Evolutionary conservation across 2,329 filamentous ascomycete species (phyloP), one percentile per base, ranked within the genome.

Genomic region (Fusarium chlamydosporum): DNA sequence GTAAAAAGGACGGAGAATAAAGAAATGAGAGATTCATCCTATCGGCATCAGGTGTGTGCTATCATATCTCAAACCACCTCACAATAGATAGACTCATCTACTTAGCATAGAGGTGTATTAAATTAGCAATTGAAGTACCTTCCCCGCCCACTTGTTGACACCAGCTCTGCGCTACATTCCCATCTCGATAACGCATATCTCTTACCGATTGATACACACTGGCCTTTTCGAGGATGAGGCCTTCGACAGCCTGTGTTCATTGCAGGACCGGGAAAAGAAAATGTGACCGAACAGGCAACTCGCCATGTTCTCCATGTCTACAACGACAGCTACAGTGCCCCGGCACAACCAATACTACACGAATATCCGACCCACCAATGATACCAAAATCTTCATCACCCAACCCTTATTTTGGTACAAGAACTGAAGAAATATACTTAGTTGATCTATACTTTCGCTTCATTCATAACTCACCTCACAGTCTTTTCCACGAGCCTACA

Each of bases 401-500:
- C 2, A 2, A n/a, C 2, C 15, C 11, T 7, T 53, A 46, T 2
- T 20, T 33, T 1, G 20, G 15, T 3, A 40, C 12, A 3, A 35
- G 4, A 46, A 63, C 7, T 6, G 71, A 72, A 9, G 37, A 8
- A 0, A 35, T 63, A 0, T 48, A 71, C 9, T 35, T 73, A 12
- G 67, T 73, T 2, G 58, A 70, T 31, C 46, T 73, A 1, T 73
- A 73, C 47, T 73, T 73, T 48, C 48, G 37, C 0, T 73, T 65
- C 15, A 71, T 73, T 0, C 71, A 73, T 18, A 55, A 73, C 8
- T 69, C 70, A 5, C 71, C 71, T n/a, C 71, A 73, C 26, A 73
- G 64, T 4, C 27, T 73, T 7, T 73, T 73, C 11, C 71, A 73
- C 11, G 64, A 67, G 7, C 18, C 69, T 2, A 65, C 61, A 0